Evolutionary conservation across 129 eudicot genomes (phyloP), one percentile per base, ranked within the genome.

Genomic region (Helichrysum umbraculigerum): DNA sequence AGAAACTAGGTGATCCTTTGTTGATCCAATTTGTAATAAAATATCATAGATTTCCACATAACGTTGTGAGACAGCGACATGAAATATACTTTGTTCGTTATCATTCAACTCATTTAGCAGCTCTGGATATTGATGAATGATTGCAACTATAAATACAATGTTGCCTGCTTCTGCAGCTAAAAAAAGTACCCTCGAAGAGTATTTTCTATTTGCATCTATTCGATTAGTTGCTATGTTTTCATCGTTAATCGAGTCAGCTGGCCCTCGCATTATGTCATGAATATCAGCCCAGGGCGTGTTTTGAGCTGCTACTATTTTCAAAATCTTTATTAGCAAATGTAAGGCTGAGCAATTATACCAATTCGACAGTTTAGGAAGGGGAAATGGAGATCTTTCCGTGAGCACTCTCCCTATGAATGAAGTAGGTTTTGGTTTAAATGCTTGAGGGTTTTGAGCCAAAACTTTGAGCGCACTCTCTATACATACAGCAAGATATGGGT

Each of bases 51-150:
- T 61, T 3, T 61, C 4, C 19, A 4, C 6, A 28, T 61, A 15
- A 21, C 67, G 67, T 3, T 61, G 67, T 12, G n/a, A 21, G n/a
- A 61, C 37, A 4, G 52, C 71, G n/a, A 66, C 71, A 2, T 66
- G 71, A 34, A 66, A 66, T 66, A 66, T 66, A 66, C 2, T 66
- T 66, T 35, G 71, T 5, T 35, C 34, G 14, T 16, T 17, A 66
- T 66, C 71, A 66, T 66, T 66, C n/a, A 8, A 5, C 6, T 32
- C 47, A 1, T 19, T 6, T 66, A 66, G 14, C n/a, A 66, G 28
- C 4, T 33, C 52, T 35, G 29, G 71, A 35, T 66, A 66, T 35
- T 5, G 44, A 8, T 8, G 4, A 66, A n/a, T 66, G 71, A 35
- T 4, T 52, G n/a, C 71, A 35, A n/a, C 4, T 66, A 66, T 34